phyloP scores from a whole-genome alignment of 345 rosid genomes.

The Hypericum perforatum region DNA sequence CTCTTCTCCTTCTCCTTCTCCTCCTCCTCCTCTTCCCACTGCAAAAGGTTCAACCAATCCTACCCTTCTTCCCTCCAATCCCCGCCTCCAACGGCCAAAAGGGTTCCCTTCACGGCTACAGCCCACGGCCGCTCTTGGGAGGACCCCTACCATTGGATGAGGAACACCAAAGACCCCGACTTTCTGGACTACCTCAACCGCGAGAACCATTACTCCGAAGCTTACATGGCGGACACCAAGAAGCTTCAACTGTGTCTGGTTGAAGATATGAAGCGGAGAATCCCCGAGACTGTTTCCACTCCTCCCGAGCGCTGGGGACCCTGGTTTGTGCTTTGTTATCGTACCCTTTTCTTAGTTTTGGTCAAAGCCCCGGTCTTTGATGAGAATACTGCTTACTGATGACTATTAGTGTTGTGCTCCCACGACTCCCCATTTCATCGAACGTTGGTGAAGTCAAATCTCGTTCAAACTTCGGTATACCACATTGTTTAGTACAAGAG shows the following conservation, averaged over 20 bases:
- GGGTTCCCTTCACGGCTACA: conserved; percentile 39
- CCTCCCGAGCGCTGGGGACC: conserved; percentile 82
- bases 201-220: conserved; percentile 68
- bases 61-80: conserved; percentile 31
- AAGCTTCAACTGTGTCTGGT: conserved; percentile 34
- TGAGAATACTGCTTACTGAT: too few relatives aligned
- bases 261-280: conserved; percentile 54
- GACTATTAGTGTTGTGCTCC: too few relatives aligned
- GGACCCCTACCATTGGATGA: conserved; percentile 88
- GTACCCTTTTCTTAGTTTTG: conserved; percentile 4
- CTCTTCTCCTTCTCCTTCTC: conserved; percentile 16
- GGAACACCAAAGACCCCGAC: conserved; percentile 38
- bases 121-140: conserved; percentile 52
- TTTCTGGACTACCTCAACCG: conserved; percentile 38
- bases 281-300: conserved; percentile 50
- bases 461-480: too few relatives aligned
- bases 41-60: conserved; percentile 5
- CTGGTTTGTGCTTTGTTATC: conserved; percentile 42
- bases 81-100: conserved; percentile 44
- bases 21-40: conserved; percentile 27
- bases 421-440: too few relatives aligned
- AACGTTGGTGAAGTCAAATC: too few relatives aligned
- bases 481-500: too few relatives aligned
- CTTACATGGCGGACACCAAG: conserved; percentile 74
- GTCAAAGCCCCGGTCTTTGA: too few relatives aligned